Percentiles rank a stretch among this genome's conserved stretches.
Conservation (phyloP, 2,329 filamentous ascomycete species). For the Cyanodermella asteris region DNA sequence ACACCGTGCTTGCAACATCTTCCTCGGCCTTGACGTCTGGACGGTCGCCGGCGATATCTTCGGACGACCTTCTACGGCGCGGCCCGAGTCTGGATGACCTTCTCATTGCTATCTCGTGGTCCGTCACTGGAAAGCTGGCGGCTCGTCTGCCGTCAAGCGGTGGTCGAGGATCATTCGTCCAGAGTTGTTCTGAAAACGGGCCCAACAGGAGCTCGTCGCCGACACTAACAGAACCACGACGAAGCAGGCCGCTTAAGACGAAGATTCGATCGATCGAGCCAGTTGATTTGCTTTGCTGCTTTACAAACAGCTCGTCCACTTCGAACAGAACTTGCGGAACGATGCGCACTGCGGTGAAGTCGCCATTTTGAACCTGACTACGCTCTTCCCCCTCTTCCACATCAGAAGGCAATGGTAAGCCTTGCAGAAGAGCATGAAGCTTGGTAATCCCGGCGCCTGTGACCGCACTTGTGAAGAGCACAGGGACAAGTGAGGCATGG, state of each 20-base stretch:
- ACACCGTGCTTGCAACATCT: slow-evolving; percentile 28
- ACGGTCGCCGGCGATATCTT: slow-evolving; percentile 8
- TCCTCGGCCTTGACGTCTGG: slow-evolving; percentile 12
- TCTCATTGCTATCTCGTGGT: slow-evolving; percentile 2
- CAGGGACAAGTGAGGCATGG: slow-evolving; percentile 42
- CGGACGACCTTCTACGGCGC: too few species aligned
- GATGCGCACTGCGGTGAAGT: slow-evolving; percentile 19
- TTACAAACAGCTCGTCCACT: slow-evolving; percentile 71
- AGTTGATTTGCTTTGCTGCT: slow-evolving; percentile 27
- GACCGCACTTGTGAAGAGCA: slow-evolving; percentile 70
- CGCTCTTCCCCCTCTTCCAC: slow-evolving; percentile 9
- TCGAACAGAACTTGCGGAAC: slow-evolving; percentile 52
- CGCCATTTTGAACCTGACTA: slow-evolving; percentile 9
- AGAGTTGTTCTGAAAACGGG: slow-evolving; percentile 3
- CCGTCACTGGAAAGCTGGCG: slow-evolving; percentile 6
- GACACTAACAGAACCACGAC: slow-evolving; percentile 11
- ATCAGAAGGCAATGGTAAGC: slow-evolving; percentile 46
- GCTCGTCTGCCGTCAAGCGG: slow-evolving; percentile 3
- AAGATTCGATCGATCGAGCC: slow-evolving; percentile 4
- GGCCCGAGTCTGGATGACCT: too few species aligned
- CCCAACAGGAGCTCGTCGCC: slow-evolving; percentile 7
- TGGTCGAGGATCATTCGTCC: not conserved
- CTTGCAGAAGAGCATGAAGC: slow-evolving; percentile 59
- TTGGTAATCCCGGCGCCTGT: slow-evolving; percentile 63
- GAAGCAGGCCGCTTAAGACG: slow-evolving; percentile 17